A percentile compares a stretch with the other conserved stretches of the same genome.
Conservation (phyloP, 2,329 filamentous ascomycete species). For the Xylariaceae sp. region DNA sequence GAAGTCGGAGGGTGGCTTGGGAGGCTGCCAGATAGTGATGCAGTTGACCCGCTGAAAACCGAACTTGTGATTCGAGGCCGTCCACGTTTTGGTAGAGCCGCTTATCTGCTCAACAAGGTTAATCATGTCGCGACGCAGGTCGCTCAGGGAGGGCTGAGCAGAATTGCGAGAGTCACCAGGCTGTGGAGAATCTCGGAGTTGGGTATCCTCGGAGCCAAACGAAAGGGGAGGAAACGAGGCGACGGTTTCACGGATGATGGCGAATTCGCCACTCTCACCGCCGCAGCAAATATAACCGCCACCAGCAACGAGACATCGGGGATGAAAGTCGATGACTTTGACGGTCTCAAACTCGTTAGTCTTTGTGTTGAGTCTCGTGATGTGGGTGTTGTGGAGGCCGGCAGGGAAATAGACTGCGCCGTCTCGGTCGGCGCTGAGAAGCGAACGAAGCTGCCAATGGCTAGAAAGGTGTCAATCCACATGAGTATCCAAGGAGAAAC, state of each 20-base stretch:
- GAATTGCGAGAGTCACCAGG: slow-evolving; percentile 24
- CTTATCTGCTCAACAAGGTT: slow-evolving; percentile 31
- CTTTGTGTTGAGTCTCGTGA: slow-evolving; percentile 64
- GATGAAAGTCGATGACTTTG: slow-evolving; percentile 63
- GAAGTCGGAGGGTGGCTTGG: slow-evolving; percentile 29
- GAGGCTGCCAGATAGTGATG: slow-evolving; percentile 58
- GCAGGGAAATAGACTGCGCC: slow-evolving; percentile 82
- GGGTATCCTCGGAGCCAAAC: slow-evolving; percentile 32
- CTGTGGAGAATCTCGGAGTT: slow-evolving; percentile 21
- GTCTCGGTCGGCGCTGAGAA: slow-evolving; percentile 74
- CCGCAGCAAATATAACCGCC: slow-evolving; percentile 88
- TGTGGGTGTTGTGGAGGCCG: slow-evolving; percentile 57
- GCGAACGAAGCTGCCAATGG: slow-evolving; percentile 84
- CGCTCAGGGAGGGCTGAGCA: slow-evolving; percentile 30
- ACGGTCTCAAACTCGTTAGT: slow-evolving; percentile 68
- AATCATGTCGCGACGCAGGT: slow-evolving; percentile 32
- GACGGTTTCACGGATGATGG: slow-evolving; percentile 57
- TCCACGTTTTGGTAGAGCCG: slow-evolving; percentile 40
- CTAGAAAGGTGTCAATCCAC: slow-evolving; percentile 37
- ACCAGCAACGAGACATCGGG: slow-evolving; percentile 82
- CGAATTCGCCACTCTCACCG: slow-evolving; percentile 82
- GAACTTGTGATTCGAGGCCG: slow-evolving; percentile 49
- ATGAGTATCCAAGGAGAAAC: slow-evolving; percentile 15
- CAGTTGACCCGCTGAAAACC: slow-evolving; percentile 61
- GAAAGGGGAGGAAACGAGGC: slow-evolving; percentile 23